These are phyloP conservation scores for Kandelia obovata DNA, from an alignment of 345 rosid species.

Conservation along the genomic window DNA sequence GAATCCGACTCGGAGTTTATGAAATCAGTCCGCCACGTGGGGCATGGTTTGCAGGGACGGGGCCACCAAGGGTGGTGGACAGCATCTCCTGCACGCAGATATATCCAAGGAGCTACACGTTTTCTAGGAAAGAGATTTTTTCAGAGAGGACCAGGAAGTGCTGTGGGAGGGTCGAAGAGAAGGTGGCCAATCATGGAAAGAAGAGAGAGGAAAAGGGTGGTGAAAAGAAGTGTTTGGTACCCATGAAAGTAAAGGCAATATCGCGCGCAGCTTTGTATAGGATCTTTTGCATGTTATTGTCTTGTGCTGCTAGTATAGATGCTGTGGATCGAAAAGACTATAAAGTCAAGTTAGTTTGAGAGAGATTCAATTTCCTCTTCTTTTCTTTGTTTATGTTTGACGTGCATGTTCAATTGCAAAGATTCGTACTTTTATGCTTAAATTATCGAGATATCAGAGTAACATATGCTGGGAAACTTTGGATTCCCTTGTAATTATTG, in stretches of 20 bases:
- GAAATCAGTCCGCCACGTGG: slow-evolving; percentile 28
- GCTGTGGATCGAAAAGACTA: slow-evolving; percentile 35
- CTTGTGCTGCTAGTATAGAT: slow-evolving; percentile 53
- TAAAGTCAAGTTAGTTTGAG: background rate
- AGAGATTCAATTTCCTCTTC: background rate
- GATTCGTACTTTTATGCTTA: no score
- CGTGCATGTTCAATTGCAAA: no score
- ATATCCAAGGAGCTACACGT: slow-evolving; percentile 29
- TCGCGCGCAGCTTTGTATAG: slow-evolving; percentile 48
- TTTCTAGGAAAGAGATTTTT: slow-evolving; percentile 23
- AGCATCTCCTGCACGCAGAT: slow-evolving; percentile 26
- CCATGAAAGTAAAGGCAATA: slow-evolving; percentile 48
- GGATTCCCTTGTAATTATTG: background rate
- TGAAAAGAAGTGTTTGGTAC: slow-evolving; percentile 40
- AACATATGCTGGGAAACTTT: background rate
- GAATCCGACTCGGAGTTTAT: slow-evolving; percentile 26
- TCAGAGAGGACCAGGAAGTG: slow-evolving; percentile 26
- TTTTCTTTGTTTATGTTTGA: no score
- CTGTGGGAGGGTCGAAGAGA: slow-evolving; percentile 23
- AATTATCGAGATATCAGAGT: no score
- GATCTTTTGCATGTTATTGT: slow-evolving; percentile 47
- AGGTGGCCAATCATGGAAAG: slow-evolving; percentile 15
- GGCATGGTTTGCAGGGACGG: slow-evolving; percentile 10
- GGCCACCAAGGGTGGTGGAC: slow-evolving; percentile 21
- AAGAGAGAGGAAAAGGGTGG: slow-evolving; percentile 8